Evolutionary conservation across 768 basidiomycete genomes (phyloP).

Genomic region (Auricularia cornea): DNA sequence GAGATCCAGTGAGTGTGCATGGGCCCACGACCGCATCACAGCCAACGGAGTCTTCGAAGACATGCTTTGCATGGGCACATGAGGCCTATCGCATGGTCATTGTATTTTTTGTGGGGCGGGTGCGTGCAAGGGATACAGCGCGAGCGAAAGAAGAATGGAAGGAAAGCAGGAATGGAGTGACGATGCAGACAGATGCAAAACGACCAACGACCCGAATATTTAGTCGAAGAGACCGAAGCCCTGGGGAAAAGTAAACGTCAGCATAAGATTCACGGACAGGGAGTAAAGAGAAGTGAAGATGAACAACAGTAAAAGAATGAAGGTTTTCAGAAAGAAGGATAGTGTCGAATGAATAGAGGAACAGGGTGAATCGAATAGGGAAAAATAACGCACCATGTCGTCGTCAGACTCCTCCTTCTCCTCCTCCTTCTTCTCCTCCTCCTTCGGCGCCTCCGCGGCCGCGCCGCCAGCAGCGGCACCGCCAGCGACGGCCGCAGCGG

Average conservation of each 20-base stretch:
- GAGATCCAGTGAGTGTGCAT: too few relatives aligned
- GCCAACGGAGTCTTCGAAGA: too few relatives aligned
- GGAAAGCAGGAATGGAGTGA: neutral
- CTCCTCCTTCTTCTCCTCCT: constrained; percentile 79
- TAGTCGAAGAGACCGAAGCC: constrained; percentile 97
- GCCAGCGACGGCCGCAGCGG: constrained; percentile 50
- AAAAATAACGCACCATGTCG: constrained; percentile 57
- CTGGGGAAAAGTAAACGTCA: constrained; percentile 27
- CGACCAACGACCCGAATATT: constrained; percentile 20
- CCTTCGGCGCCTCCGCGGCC: constrained; percentile 58
- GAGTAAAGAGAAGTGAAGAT: neutral
- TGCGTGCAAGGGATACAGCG: too few relatives aligned
- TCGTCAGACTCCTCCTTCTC: constrained; percentile 88
- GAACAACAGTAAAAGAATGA: neutral
- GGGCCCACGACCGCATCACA: too few relatives aligned
- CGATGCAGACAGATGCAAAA: neutral
- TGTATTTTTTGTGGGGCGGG: too few relatives aligned
- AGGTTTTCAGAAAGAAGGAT: too few relatives aligned
- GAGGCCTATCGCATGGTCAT: too few relatives aligned
- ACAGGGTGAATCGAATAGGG: neutral
- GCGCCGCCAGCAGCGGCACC: constrained; percentile 49
- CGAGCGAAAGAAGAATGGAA: neutral
- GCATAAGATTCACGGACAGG: neutral
- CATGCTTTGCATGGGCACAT: too few relatives aligned
- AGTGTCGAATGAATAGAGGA: constrained; percentile 1